phyloP scores from a whole-genome alignment of 495 filamentous ascomycete species.

The Cairneyella variabilis region DNA sequence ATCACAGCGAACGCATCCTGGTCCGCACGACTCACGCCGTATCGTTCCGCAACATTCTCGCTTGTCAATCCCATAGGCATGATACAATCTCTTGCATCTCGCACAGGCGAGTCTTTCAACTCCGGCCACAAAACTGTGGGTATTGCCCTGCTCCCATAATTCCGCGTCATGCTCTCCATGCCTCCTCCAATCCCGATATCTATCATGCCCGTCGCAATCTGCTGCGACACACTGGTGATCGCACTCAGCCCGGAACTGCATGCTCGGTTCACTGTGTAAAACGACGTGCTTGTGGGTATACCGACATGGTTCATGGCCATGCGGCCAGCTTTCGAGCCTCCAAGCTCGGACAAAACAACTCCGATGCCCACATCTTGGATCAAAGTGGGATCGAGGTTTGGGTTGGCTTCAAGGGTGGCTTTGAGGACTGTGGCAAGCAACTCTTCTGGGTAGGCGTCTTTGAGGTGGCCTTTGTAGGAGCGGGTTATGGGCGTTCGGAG shows the following conservation, averaged over 20 bases:
- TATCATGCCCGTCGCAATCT: constrained; percentile 68
- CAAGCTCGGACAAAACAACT: constrained; percentile 85
- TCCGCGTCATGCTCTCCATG: constrained; percentile 91
- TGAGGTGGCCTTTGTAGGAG: constrained; percentile 76
- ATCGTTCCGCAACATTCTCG: constrained; percentile 82
- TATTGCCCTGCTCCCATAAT: constrained; percentile 80
- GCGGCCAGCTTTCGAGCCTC: constrained; percentile 84
- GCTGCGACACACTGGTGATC: constrained; percentile 65
- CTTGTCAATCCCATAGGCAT: constrained; percentile 94
- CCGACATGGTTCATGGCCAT: constrained; percentile 85
- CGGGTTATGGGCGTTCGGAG: constrained; percentile 83
- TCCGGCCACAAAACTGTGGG: constrained; percentile 76
- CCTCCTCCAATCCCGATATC: constrained; percentile 81
- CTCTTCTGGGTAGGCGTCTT: constrained; percentile 88
- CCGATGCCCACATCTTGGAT: constrained; percentile 84
- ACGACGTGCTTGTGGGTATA: constrained; percentile 66
- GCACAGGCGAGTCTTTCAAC: constrained; percentile 55
- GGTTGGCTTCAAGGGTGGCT: constrained; percentile 72
- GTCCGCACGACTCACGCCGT: constrained; percentile 66
- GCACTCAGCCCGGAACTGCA: constrained; percentile 74
- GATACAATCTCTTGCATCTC: constrained; percentile 78
- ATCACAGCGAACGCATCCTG: constrained; percentile 80
- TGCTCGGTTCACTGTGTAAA: constrained; percentile 84
- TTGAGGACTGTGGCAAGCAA: constrained; percentile 77
- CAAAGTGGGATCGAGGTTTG: constrained; percentile 64